These are phyloP conservation scores for Geotrichum candidum DNA, from an alignment of 1,139 yeast species.

Conservation along the genomic window DNA sequence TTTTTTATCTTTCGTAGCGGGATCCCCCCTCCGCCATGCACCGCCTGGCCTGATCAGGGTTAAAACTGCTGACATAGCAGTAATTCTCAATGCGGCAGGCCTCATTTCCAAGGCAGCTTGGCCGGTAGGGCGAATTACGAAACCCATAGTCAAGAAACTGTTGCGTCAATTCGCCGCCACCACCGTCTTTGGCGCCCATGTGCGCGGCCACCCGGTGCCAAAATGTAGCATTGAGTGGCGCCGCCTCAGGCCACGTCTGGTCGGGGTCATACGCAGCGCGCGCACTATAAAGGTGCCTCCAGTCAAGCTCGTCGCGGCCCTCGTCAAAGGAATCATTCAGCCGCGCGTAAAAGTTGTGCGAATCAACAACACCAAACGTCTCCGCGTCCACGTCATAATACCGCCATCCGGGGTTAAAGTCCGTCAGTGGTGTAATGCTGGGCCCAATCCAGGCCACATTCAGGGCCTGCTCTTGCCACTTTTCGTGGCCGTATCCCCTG, in stretches of 20 bases:
- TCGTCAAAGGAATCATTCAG: conserved; percentile 40
- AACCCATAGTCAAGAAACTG: conserved; percentile 44
- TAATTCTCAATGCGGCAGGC: conserved; percentile 28
- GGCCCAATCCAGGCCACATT: conserved; percentile 62
- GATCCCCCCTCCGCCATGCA: background rate
- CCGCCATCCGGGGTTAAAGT: conserved; percentile 65
- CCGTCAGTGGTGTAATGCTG: conserved; percentile 56
- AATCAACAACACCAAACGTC: conserved; percentile 56
- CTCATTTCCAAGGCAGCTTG: conserved; percentile 23
- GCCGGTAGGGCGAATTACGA: conserved; percentile 46
- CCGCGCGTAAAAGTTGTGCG: conserved; percentile 47
- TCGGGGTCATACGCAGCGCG: conserved; percentile 26
- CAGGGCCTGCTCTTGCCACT: conserved; percentile 42
- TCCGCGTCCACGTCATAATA: conserved; percentile 62
- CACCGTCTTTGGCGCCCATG: conserved; percentile 17
- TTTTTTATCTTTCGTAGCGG: background rate
- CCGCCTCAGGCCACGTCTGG: conserved; percentile 28
- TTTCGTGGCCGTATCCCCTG: conserved; percentile 26
- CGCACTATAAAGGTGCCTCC: conserved; percentile 32
- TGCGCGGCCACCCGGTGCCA: conserved; percentile 30
- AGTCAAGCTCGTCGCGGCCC: conserved; percentile 20
- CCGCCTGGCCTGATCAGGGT: conserved; percentile 8
- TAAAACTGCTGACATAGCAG: conserved; percentile 26
- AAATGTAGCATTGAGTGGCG: conserved; percentile 30
- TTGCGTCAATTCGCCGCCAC: conserved; percentile 39